phyloP scores from a whole-genome alignment of 2,329 filamentous ascomycete genomes.

The Hypoxylon rubiginosum region DNA sequence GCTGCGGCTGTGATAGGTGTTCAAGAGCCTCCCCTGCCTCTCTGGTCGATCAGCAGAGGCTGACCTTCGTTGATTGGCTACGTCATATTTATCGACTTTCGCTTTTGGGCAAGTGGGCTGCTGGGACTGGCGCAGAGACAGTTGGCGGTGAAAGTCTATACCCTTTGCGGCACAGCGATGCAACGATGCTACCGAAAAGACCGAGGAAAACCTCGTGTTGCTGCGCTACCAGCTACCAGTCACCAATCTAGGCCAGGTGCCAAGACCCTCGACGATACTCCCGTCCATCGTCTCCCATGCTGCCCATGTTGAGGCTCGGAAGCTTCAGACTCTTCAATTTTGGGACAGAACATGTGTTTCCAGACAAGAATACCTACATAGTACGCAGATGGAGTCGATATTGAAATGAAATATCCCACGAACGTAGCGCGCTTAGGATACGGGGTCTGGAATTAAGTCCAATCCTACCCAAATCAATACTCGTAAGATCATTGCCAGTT shows the following conservation, averaged over 20 bases:
- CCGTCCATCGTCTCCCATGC: slow-evolving; percentile 1
- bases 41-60: slow-evolving; percentile 40
- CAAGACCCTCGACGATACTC: slow-evolving; percentile 61
- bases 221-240: slow-evolving; percentile 51
- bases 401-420: not conserved
- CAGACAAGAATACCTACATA: too few species aligned
- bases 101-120: slow-evolving; percentile 42
- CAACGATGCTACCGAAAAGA: slow-evolving; percentile 42
- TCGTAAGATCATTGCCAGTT: not conserved
- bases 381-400: not conserved
- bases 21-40: slow-evolving; percentile 33
- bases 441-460: not conserved
- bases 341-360: not conserved
- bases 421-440: not conserved
- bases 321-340: not conserved
- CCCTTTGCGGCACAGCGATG: slow-evolving; percentile 39
- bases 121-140: slow-evolving; percentile 32
- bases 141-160: slow-evolving; percentile 38
- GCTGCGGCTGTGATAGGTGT: slow-evolving; percentile 38
- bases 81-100: slow-evolving; percentile 44
- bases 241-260: slow-evolving; percentile 59
- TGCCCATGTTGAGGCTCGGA: slow-evolving; percentile 1
- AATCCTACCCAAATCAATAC: not conserved
- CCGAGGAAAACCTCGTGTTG: slow-evolving; percentile 49
- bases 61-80: slow-evolving; percentile 40